These are phyloP conservation scores for Trematosphaeria pertusa DNA, from an alignment of 2,329 filamentous ascomycete species.

Conservation along the genomic window DNA sequence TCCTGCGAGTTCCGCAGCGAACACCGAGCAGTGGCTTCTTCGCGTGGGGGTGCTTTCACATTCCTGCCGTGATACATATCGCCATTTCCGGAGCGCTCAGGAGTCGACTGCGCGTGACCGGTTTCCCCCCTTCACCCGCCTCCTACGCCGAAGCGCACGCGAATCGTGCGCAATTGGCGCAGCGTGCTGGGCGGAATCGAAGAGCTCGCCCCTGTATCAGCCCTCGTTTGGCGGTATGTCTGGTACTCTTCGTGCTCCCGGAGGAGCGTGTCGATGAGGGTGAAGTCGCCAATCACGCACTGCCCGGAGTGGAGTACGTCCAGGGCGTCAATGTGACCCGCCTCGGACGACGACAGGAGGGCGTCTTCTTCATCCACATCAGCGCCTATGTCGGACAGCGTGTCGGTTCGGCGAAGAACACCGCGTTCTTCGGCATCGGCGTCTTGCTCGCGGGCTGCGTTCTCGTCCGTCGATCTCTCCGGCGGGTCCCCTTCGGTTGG, in stretches of 20 bases:
- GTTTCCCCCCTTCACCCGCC: slow-evolving; percentile 44
- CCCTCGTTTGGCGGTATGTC: slow-evolving; percentile 37
- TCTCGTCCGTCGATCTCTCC: slow-evolving; percentile 18
- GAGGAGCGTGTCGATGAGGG: slow-evolving; percentile 49
- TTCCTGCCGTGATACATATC: too few relatives aligned
- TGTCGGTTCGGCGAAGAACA: slow-evolving; percentile 51
- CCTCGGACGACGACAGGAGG: slow-evolving; percentile 35
- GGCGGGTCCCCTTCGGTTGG: slow-evolving; percentile 4
- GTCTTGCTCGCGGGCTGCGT: slow-evolving; percentile 54
- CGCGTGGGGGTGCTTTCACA: too few relatives aligned
- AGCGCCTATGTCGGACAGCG: slow-evolving; percentile 47
- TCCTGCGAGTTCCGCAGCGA: too few relatives aligned
- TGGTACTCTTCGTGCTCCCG: slow-evolving; percentile 51
- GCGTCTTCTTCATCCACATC: slow-evolving; percentile 47
- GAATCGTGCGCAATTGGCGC: slow-evolving; percentile 42
- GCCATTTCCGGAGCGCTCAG: too few relatives aligned
- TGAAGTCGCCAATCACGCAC: slow-evolving; percentile 54
- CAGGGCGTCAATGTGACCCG: slow-evolving; percentile 41
- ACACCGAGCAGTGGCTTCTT: too few relatives aligned
- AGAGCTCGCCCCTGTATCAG: slow-evolving; percentile 30
- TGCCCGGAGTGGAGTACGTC: slow-evolving; percentile 57
- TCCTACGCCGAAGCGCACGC: slow-evolving; percentile 42
- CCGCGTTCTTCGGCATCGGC: slow-evolving; percentile 68
- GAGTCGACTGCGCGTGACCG: too few relatives aligned
- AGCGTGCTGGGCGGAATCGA: slow-evolving; percentile 40